Conservation (phyloP, 2,329 filamentous ascomycete species). For the Fusarium bactridioides region DNA sequence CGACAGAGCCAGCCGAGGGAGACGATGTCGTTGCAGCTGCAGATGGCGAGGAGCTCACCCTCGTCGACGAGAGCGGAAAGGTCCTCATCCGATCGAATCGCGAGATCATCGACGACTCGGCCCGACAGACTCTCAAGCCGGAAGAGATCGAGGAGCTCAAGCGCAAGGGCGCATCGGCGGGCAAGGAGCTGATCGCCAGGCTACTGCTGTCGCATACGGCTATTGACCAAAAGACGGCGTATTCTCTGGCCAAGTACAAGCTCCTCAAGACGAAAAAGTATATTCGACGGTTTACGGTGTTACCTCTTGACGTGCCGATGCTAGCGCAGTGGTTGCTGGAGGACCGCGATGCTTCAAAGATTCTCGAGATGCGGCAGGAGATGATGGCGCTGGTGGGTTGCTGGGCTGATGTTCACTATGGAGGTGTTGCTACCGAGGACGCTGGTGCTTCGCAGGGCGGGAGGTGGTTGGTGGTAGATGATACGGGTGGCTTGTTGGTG, state of each 20-base stretch:
- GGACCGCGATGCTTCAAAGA: slow-evolving; percentile 80
- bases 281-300: slow-evolving; percentile 82
- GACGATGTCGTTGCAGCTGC: slow-evolving; percentile 49
- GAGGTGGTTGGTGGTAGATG: slow-evolving; percentile 84
- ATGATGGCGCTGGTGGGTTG: slow-evolving; percentile 81
- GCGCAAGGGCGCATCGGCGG: slow-evolving; percentile 77
- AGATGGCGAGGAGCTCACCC: slow-evolving; percentile 53
- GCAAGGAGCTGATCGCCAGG: slow-evolving; percentile 91
- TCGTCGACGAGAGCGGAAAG: slow-evolving; percentile 53
- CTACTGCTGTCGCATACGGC: slow-evolving; percentile 88
- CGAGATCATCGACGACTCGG: slow-evolving; percentile 67
- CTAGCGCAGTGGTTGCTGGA: slow-evolving; percentile 80
- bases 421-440: slow-evolving; percentile 42
- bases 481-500: slow-evolving; percentile 83
- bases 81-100: slow-evolving; percentile 63
- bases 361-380: slow-evolving; percentile 88
- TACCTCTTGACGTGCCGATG: slow-evolving; percentile 81
- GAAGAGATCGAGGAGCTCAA: slow-evolving; percentile 79
- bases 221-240: slow-evolving; percentile 92
- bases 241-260: slow-evolving; percentile 95
- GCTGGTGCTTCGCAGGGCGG: slow-evolving; percentile 46
- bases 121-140: slow-evolving; percentile 78
- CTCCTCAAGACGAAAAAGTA: slow-evolving; percentile 95
- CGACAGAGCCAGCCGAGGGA: slow-evolving; percentile 54
- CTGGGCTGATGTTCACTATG: slow-evolving; percentile 88